Evolutionary conservation across 176 grass and related monocot genomes (phyloP).

Genomic region (Cenchrus fungigraminus): DNA sequence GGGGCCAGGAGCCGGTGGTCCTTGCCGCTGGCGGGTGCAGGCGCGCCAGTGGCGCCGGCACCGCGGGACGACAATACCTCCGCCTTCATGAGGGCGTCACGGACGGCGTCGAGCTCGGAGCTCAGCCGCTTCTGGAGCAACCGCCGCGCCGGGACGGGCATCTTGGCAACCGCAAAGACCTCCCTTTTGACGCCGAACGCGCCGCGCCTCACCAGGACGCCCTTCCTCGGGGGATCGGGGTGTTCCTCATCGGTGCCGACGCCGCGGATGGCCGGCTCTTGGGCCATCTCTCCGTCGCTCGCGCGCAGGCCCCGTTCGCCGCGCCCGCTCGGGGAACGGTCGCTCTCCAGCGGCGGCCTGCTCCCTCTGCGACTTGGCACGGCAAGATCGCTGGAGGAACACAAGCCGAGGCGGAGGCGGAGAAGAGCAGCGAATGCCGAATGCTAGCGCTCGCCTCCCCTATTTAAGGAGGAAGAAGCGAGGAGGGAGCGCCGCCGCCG

Average conservation of each 20-base stretch:
- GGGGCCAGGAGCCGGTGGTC: neutral
- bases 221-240: neutral
- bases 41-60: neutral
- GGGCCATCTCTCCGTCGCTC: neutral
- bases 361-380: neutral
- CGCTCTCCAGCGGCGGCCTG: neutral
- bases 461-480: neutral
- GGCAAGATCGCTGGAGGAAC: neutral
- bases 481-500: neutral
- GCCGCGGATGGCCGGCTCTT: neutral
- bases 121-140: constrained; percentile 12
- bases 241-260: neutral
- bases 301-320: neutral
- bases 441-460: neutral
- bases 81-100: constrained; percentile 9
- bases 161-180: neutral
- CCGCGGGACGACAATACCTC: neutral
- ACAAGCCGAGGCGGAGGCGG: neutral
- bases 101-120: constrained; percentile 41
- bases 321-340: neutral
- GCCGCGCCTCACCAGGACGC: neutral
- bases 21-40: neutral
- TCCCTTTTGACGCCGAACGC: constrained; percentile 30
- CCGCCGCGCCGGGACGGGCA: constrained; percentile 4
- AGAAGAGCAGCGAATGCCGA: neutral